A percentile compares a stretch with the other conserved stretches of the same genome.
Evolutionary conservation across 192 early-diverging fungal genomes (phyloP).

Genomic region (Coemansia sp.): DNA sequence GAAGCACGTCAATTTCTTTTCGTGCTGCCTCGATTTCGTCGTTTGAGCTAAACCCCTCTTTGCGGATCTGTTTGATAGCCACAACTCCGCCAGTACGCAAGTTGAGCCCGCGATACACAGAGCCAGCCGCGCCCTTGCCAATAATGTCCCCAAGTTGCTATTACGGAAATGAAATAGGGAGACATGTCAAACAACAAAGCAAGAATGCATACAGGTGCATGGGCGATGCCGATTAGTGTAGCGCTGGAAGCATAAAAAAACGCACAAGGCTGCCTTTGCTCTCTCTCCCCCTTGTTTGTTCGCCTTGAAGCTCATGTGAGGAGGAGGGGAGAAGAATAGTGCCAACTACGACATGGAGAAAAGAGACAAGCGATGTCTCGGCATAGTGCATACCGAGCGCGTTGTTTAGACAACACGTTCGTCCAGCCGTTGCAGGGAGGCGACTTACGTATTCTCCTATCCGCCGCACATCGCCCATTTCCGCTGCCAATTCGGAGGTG

Average conservation of each 20-base stretch:
- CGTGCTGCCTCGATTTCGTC: conserved; percentile 60
- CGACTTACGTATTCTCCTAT: conserved; percentile 54
- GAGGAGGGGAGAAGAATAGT: background rate
- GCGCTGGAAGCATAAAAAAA: background rate
- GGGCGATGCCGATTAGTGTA: conserved; percentile 1
- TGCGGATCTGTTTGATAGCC: conserved; percentile 71
- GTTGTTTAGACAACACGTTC: background rate
- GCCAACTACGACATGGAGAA: background rate
- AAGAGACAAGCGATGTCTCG: background rate
- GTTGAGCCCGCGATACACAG: conserved; percentile 68
- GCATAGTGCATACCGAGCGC: background rate
- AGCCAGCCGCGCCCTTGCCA: conserved; percentile 72
- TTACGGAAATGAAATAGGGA: background rate
- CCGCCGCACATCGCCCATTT: conserved; percentile 43
- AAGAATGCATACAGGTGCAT: background rate
- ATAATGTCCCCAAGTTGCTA: conserved; percentile 71
- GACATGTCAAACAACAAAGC: no score
- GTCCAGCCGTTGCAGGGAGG: background rate
- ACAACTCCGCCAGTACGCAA: conserved; percentile 65
- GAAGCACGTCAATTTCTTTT: conserved; percentile 83
- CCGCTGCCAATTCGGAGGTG: background rate
- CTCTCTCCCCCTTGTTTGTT: no score
- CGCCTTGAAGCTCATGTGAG: background rate
- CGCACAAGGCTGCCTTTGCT: background rate
- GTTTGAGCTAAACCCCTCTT: conserved; percentile 58